Evolutionary conservation across 2,329 filamentous ascomycete species (phyloP), one percentile per base, ranked within the genome.

Genomic region (Cryphonectria naterciae): DNA sequence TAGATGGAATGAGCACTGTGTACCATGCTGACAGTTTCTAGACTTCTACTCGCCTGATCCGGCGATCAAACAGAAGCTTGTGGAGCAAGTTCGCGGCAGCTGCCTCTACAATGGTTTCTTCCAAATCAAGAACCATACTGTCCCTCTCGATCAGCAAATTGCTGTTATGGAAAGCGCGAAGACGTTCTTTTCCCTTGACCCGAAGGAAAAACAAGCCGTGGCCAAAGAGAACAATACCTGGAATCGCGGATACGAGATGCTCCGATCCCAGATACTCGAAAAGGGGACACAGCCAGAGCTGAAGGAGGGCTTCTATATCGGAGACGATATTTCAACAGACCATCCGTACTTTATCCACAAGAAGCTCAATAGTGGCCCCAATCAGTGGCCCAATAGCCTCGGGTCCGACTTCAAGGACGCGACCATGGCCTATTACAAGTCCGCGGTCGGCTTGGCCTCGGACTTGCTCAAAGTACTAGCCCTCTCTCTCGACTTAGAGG

Each of bases 81-180:
- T 83, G 4, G 70, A 78, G 0, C 77, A 82, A 62, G 78, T 85
- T 43, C 79, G 82, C 7, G 74, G 78, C 41, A 82, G 83, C 65
- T 85, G 84, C 73, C 76, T 80, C 25, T 77, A 82, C 78, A 74
- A 86, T 79, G 86, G 86, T 4, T 88, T 88, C 77, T 87, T 88
- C 77, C 85, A 87, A 74, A 81, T 88, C 65, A 79, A 80, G 10
- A 83, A 83, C 10, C 85, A 88, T 74, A 78, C 81, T 4, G 80
- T 88, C 4, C 76, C 83, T 1, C 72, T 78, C 6, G 70, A 75
- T 5, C 76, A 85, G 22, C 85, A 84, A 73, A 73, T 80, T 13
- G 76, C 76, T 2, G 80, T 83, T 2, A 79, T 88, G 70, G 73
- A 80, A 22, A 79, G 80, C 2, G 79, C 82, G 22, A 81, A 83